Evolutionary conservation across 208 protist species (phyloP), one percentile per base, ranked within the genome.

Genomic region (Acanthamoeba pearcei): DNA sequence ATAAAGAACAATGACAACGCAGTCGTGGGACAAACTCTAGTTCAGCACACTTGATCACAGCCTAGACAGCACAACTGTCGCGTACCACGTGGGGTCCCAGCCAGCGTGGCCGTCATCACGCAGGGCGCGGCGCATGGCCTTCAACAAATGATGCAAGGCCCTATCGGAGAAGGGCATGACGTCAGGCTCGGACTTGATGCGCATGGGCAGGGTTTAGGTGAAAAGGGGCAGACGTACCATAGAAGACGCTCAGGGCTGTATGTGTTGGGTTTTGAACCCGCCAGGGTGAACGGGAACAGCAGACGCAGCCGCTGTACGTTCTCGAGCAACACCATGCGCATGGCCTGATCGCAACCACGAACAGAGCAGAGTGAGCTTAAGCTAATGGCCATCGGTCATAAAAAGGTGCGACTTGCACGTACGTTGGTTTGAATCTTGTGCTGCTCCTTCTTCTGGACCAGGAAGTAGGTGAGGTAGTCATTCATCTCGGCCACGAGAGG

Each of bases 341-440:
- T 91, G 60, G 53, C 60, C 83, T 91, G 51, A 9, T 55, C 1
- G 24, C 29, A 12, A 57, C n/a, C 24, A 42, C n/a, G n/a, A 60
- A 32, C 19, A 42, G 24, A 29, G 13, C 27, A 13, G 68, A 24
- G 68, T 38, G 32, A 29, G 32, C 64, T 70, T 22, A 10, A 24
- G n/a, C n/a, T n/a, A n/a, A n/a, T 60, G 55, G 55, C 17, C 17
- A n/a, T 17, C 5, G 17, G 27, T 53, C 19, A 1, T 55, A 24
- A 83, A 42, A 42, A 15, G 32, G 35, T 9, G 62, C n/a, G 13
- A 38, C 57, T 64, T 17, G 32, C 13, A 27, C 24, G 32, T 91
- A 91, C 83, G 83, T 91, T 91, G 29, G 83, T 91, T 46, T 91
- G 83, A 24, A 91, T 68, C n/a, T 68, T 62, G 83, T 70, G 83